phyloP scores from a whole-genome alignment of 305 asterid genomes.

The Fraxinus sp. region DNA sequence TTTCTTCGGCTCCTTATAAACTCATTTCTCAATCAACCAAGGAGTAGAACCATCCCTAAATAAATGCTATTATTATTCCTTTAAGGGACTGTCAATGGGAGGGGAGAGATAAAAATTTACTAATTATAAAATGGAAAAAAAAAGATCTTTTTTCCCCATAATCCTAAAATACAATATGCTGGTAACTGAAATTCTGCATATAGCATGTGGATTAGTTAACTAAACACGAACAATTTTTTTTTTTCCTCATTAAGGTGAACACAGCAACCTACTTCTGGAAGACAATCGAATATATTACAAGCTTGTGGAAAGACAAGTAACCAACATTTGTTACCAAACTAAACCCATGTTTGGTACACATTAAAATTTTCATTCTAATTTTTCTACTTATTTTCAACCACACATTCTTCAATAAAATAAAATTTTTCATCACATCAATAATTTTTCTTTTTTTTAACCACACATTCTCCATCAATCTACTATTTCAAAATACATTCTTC shows the following conservation, averaged over 20 bases:
- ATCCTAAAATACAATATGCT: neutral
- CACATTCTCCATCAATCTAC: no score
- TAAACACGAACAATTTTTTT: neutral
- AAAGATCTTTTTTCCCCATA: neutral
- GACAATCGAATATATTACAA: neutral
- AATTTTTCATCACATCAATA: no score
- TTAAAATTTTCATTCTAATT: no score
- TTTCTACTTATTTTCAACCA: no score
- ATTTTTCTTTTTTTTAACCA: no score
- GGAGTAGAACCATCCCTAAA: neutral
- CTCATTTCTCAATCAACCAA: neutral
- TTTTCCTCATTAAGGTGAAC: neutral
- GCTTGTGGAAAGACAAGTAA: neutral
- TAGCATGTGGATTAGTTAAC: neutral
- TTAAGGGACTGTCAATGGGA: neutral
- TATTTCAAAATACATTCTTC: no score
- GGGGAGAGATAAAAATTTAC: neutral
- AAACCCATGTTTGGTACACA: no score
- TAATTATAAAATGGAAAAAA: neutral
- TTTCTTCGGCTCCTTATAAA: neutral
- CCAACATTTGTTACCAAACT: neutral
- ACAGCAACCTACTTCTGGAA: neutral
- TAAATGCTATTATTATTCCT: neutral
- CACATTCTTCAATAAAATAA: no score
- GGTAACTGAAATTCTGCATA: neutral